phyloP scores from a whole-genome alignment of 2,329 filamentous ascomycete genomes.

The Eurotiales sp. region DNA sequence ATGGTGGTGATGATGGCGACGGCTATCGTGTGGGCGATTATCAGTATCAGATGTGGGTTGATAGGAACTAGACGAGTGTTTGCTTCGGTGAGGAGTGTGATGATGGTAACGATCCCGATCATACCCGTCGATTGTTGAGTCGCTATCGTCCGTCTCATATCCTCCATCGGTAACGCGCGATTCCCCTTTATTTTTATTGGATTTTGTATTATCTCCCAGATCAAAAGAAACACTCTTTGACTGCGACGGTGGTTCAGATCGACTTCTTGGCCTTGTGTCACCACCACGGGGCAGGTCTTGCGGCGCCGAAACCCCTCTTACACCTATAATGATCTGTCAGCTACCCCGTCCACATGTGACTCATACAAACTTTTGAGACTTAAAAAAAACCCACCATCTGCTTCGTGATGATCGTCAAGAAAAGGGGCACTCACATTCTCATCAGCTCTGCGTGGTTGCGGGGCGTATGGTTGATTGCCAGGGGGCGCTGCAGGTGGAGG shows the following conservation, averaged over 20 bases:
- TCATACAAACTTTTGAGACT: constrained; percentile 12
- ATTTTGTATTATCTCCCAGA: constrained; percentile 17
- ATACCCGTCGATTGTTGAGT: constrained; percentile 30
- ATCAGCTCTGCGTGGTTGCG: constrained; percentile 38
- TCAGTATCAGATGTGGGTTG: constrained; percentile 3
- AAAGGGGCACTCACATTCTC: constrained; percentile 50
- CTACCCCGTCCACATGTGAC: constrained; percentile 1
- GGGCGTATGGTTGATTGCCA: constrained; percentile 37
- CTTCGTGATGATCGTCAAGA: constrained; percentile 33
- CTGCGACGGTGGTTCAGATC: constrained; percentile 19
- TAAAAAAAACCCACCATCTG: constrained; percentile 44
- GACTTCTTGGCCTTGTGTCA: constrained; percentile 14
- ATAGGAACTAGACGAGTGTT: constrained; percentile 14
- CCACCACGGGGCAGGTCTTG: not conserved
- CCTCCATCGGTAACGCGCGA: constrained; percentile 17
- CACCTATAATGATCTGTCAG: constrained; percentile 19
- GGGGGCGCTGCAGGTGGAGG: constrained; percentile 30
- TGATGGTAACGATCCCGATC: constrained; percentile 22
- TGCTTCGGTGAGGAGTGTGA: constrained; percentile 13
- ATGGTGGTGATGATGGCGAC: constrained; percentile 7
- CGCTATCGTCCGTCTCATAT: constrained; percentile 43
- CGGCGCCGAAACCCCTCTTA: constrained; percentile 18
- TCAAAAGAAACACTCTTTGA: constrained; percentile 35
- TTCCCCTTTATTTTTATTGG: constrained; percentile 2
- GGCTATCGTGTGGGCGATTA: constrained; percentile 8